A percentile compares a stretch with the other conserved stretches of the same genome.
Conservation (phyloP, 805 yeast genomes). For the Barnettozyma sucrosica region DNA sequence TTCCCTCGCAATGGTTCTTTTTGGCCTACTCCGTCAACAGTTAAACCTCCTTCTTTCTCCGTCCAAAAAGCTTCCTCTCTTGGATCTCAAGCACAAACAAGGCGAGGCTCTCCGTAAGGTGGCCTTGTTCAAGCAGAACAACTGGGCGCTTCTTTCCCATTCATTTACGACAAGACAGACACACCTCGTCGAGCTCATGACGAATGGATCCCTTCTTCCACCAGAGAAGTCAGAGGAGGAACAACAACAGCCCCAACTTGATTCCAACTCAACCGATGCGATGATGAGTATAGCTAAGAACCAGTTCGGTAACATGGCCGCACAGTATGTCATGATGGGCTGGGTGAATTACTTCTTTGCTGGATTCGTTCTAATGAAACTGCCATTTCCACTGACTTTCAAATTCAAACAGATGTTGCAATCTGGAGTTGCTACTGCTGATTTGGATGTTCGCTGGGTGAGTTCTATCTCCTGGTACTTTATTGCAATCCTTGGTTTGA, state of each 20-base stretch:
- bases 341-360: conserved; percentile 94
- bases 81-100: conserved; percentile 46
- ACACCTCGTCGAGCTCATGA: conserved; percentile 41
- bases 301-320: conserved; percentile 76
- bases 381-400: conserved; percentile 88
- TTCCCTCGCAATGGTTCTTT: conserved; percentile 80
- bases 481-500: conserved; percentile 77
- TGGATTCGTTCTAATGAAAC: conserved; percentile 79
- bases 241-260: conserved; percentile 59
- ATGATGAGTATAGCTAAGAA: conserved; percentile 74
- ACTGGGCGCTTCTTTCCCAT: conserved; percentile 41
- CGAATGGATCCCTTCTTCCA: conserved; percentile 50
- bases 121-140: conserved; percentile 49
- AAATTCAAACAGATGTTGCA: conserved; percentile 92
- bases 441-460: conserved; percentile 87
- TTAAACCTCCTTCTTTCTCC: conserved; percentile 55
- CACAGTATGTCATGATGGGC: conserved; percentile 91
- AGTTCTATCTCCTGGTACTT: conserved; percentile 95
- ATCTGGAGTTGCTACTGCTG: conserved; percentile 75
- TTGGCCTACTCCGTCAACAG: conserved; percentile 72
- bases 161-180: conserved; percentile 52
- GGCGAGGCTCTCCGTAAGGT: conserved; percentile 59
- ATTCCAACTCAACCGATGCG: conserved; percentile 65
- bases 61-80: conserved; percentile 46
- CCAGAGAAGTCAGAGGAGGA: conserved; percentile 30